phyloP scores from a whole-genome alignment of 2,329 filamentous ascomycete species.

The Lanzia echinophila region DNA sequence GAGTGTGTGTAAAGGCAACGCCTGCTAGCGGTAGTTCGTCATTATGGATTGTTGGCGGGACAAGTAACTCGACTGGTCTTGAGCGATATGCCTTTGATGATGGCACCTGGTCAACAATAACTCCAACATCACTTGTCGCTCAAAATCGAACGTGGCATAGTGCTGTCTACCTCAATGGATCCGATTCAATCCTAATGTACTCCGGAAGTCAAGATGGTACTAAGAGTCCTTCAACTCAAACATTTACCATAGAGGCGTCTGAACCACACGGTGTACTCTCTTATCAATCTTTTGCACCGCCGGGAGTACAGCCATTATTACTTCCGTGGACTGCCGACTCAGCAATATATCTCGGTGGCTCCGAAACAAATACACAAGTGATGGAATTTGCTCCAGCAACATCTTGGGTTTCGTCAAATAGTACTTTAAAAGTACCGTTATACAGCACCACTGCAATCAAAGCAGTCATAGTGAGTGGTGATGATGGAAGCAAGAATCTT shows the following conservation, averaged over 20 bases:
- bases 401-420: constrained; percentile 63
- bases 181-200: constrained; percentile 71
- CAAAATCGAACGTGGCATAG: constrained; percentile 68
- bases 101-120: constrained; percentile 52
- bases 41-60: constrained; percentile 76
- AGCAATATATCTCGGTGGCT: constrained; percentile 70
- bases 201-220: constrained; percentile 63
- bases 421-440: constrained; percentile 54
- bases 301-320: constrained; percentile 63
- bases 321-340: constrained; percentile 66
- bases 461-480: constrained; percentile 59
- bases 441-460: constrained; percentile 53
- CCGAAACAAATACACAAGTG: constrained; percentile 56
- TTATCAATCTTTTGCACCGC: constrained; percentile 52
- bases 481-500: constrained; percentile 71
- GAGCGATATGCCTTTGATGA: constrained; percentile 58
- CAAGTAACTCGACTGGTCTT: constrained; percentile 46
- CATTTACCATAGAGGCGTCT: constrained; percentile 64
- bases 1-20: constrained; percentile 66
- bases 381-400: constrained; percentile 60
- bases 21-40: constrained; percentile 49
- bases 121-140: constrained; percentile 32
- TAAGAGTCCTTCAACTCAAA: constrained; percentile 57
- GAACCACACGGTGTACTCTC: constrained; percentile 58
- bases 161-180: constrained; percentile 64